Base-by-base conservation (phyloP, 1,139 yeast genomes). In the Blastobotrys niveus region DNA sequence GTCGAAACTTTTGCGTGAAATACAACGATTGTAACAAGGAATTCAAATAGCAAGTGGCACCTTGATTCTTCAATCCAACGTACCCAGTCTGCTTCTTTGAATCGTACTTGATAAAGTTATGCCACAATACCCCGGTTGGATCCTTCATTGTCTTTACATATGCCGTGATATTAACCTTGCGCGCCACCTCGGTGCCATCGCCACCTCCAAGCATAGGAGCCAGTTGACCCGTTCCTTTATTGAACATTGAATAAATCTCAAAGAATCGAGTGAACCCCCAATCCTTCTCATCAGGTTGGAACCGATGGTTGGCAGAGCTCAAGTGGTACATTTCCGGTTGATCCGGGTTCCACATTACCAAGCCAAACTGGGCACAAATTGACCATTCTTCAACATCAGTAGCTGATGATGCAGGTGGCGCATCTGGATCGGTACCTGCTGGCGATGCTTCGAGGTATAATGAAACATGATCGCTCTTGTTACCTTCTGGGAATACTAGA, bases 41-140 rank as follows among this genome's bases (percentile, higher is more conserved):
- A 62, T 91, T 91, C 60, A 91, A 76, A 63, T 91, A 91, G 63
- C 99, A 91, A 0, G 99, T 91, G 3, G 98, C 99, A 49, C 98
- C 98, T 66, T 91, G 99, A 61, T 91, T 91, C 54, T 80, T 83
- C 53, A 91, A 77, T 1, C 99, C 99, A 7, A 89, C 95, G 61
- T 73, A 88, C 0, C 97, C 96, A 0, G 98, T 86, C 42, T 72
- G 79, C 56, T 78, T 75, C 60, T 88, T 88, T 2, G 97, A 88
- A 65, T 91, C 89, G 65, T 91, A 91, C 57, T 85, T 83, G 34
- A 72, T 53, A 57, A 88, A 85, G 59, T 82, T 83, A 61, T 87
- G 94, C 95, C 97, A 91, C 52, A 91, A 70, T 1, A 88, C 94
- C 1, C 96, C 96, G 0, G 98, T 91, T 19, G 88, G 80, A 63